Evolutionary conservation across 179 eudicot species (phyloP), one percentile per base, ranked within the genome.

Genomic region (Sideroxylon spinosum): DNA sequence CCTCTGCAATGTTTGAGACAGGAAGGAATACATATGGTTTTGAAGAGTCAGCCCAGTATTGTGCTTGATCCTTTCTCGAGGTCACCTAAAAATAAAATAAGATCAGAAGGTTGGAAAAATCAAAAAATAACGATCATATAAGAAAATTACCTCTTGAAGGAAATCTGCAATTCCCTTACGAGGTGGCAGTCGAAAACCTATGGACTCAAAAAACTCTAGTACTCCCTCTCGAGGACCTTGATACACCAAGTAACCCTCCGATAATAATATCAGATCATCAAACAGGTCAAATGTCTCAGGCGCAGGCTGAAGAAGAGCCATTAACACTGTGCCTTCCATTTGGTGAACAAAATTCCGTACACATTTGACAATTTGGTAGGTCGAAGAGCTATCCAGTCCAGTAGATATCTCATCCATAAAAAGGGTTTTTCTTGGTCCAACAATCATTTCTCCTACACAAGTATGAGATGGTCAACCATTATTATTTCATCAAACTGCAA

Each of bases 401-500:
- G 96, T 94, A 46, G 98, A 93, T 78, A 95, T 95, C 82, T 95
- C 98, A 86, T 95, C 99, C 99, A 95, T 92, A 49, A 93, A 92
- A 55, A 93, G 93, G 44, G 98, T 90, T 87, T 95, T 95, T 73
- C 91, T 80, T 44, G 98, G 99, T 61, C 98, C 99, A 65, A 93
- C 95, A 71, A 95, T 80, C 98, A 95, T 95, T 85, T 93, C 99
- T 73, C 99, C 98, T 93, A 81, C 79, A 61, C 6, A 46, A 75
- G 69, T 28, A 25, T 75, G 53, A 29, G 55, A 25, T 46, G 14
- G 59, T 72, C 29, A 76, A 20, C 56, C 22, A 13, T 17, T 73
- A 56, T 56, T 26, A 59, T 19, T 60, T 29, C 17, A 28, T 52
- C 26, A 22, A 70, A 32, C 8, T 37, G 44, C 44, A 37, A 37